Evolutionary conservation across 192 early-diverging fungal genomes (phyloP).

Genomic region (Ramicandelaber brevisporus): DNA sequence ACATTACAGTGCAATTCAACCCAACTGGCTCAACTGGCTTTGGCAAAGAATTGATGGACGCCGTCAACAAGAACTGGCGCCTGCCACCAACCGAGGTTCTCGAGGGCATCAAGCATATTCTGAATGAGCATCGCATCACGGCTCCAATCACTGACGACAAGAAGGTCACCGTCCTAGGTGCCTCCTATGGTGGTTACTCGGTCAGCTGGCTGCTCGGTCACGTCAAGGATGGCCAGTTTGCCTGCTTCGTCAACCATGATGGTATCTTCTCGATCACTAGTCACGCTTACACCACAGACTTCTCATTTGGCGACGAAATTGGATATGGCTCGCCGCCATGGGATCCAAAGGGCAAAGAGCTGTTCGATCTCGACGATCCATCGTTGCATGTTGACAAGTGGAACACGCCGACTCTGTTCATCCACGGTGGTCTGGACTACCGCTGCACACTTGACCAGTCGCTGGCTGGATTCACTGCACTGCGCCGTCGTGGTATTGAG

Average conservation of each 20-base stretch:
- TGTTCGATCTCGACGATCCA: constrained; percentile 48
- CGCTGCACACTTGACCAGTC: constrained; percentile 41
- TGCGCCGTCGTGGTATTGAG: constrained; percentile 40
- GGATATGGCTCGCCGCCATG: constrained; percentile 45
- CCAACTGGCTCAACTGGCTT: constrained; percentile 60
- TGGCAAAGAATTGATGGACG: constrained; percentile 46
- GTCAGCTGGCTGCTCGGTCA: constrained; percentile 75
- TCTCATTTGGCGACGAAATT: constrained; percentile 47
- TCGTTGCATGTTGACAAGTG: constrained; percentile 37
- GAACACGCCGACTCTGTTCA: constrained; percentile 56
- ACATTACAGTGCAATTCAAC: constrained; percentile 45
- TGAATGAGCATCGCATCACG: constrained; percentile 7
- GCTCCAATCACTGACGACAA: constrained; percentile 25
- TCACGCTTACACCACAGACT: constrained; percentile 44
- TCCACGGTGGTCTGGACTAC: constrained; percentile 45
- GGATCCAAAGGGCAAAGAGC: constrained; percentile 18
- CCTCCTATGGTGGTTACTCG: constrained; percentile 62
- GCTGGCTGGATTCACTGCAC: constrained; percentile 44
- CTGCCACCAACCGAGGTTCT: constrained; percentile 42
- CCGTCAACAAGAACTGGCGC: constrained; percentile 56
- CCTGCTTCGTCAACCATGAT: constrained; percentile 50
- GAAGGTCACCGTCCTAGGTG: constrained; percentile 37
- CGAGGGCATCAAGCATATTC: constrained; percentile 32
- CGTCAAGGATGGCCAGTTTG: constrained; percentile 34
- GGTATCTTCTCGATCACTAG: constrained; percentile 43